Conservation (phyloP, 2,329 filamentous ascomycete species). For the Pseudopithomyces maydicus region DNA sequence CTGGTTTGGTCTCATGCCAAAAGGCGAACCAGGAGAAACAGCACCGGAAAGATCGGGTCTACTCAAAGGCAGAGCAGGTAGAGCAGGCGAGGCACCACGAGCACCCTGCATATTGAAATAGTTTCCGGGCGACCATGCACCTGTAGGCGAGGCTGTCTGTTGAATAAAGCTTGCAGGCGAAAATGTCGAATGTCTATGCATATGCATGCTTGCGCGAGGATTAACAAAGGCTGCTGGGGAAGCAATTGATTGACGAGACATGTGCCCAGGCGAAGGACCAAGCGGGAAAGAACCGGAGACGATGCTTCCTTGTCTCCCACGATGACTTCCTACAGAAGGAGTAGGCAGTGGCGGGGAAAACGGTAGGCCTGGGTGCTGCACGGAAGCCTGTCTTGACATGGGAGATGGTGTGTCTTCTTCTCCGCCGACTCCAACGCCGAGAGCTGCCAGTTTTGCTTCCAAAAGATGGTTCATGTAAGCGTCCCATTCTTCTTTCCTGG, state of each 20-base stretch:
- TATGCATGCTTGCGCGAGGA: constrained; percentile 59
- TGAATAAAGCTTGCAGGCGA: constrained; percentile 71
- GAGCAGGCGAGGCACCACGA: constrained; percentile 51
- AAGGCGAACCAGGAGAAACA: constrained; percentile 65
- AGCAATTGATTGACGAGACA: constrained; percentile 65
- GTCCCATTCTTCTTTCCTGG: constrained; percentile 75
- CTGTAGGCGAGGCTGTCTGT: constrained; percentile 62
- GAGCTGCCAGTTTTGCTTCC: constrained; percentile 88
- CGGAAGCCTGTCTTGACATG: constrained; percentile 73
- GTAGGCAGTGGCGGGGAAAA: constrained; percentile 85
- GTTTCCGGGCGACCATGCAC: constrained; percentile 48
- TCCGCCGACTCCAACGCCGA: constrained; percentile 82
- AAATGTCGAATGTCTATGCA: constrained; percentile 74
- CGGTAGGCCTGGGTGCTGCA: constrained; percentile 74
- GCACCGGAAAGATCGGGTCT: constrained; percentile 44
- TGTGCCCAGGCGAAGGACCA: constrained; percentile 60
- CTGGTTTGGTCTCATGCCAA: constrained; percentile 48
- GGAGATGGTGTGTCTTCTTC: constrained; percentile 67
- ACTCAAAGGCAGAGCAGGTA: constrained; percentile 37
- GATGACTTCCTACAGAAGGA: constrained; percentile 76
- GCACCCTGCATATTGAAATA: constrained; percentile 46
- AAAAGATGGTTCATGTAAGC: constrained; percentile 80
- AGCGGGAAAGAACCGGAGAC: constrained; percentile 65
- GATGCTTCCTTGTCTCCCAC: constrained; percentile 60
- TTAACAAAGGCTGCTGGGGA: constrained; percentile 73